phyloP scores from a whole-genome alignment of 331 rosid genomes.

The Prunus yedoensis region DNA sequence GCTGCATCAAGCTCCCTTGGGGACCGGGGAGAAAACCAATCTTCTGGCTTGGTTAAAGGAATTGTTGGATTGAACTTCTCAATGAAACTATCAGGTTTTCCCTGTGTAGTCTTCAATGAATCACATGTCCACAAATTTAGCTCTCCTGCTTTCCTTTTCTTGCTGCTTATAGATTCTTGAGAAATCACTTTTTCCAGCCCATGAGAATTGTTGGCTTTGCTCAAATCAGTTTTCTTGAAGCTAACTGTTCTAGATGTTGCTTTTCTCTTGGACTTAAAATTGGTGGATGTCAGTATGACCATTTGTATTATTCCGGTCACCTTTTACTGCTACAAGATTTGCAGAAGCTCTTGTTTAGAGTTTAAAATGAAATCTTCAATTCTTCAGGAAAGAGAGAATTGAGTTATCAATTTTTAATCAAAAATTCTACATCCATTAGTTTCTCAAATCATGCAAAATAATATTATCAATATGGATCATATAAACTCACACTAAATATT shows the following conservation, averaged over 20 bases:
- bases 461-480: too few species aligned
- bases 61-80: conserved; percentile 11
- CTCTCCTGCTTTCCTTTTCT: conserved; percentile 35
- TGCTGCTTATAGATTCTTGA: conserved; percentile 24
- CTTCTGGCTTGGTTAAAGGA: conserved; percentile 4
- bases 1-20: conserved; percentile 43
- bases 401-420: too few species aligned
- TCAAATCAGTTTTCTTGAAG: conserved; percentile 23
- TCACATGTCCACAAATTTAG: conserved; percentile 33
- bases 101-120: conserved; percentile 28
- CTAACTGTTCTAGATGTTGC: conserved; percentile 31
- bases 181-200: conserved; percentile 8
- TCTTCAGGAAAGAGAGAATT: too few species aligned
- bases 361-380: too few species aligned
- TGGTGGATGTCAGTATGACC: conserved; percentile 11
- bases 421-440: too few species aligned
- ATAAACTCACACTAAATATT: too few species aligned
- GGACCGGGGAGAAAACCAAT: conserved; percentile 28
- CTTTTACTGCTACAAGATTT: too few species aligned
- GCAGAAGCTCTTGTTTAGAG: too few species aligned
- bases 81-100: conserved; percentile 15
- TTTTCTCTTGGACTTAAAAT: conserved; percentile 33
- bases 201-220: conserved; percentile 20
- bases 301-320: conserved; percentile 15
- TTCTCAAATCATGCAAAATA: too few species aligned